Percentiles rank a stretch among this genome's conserved stretches.
phyloP scores from a whole-genome alignment of 371 early-diverging fungal species.

The Apophysomyces trapeziformis region DNA sequence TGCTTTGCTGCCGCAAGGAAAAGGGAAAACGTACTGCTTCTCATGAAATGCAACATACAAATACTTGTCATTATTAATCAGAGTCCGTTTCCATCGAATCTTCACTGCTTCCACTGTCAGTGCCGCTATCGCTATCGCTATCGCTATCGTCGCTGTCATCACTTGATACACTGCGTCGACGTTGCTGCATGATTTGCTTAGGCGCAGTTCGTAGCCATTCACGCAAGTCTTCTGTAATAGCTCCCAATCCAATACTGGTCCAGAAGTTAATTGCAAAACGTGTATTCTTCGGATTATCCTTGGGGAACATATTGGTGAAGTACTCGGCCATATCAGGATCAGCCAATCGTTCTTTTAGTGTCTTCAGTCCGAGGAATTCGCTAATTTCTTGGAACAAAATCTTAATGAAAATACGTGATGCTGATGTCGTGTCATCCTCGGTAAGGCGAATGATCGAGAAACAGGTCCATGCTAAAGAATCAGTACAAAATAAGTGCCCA shows the following conservation, averaged over 20 bases:
- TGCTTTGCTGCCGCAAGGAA: too few species aligned
- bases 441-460: conserved; percentile 81
- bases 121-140: conserved; percentile 25
- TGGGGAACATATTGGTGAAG: conserved; percentile 90
- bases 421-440: conserved; percentile 92
- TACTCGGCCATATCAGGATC: conserved; percentile 67
- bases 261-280: conserved; percentile 98
- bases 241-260: conserved; percentile 93
- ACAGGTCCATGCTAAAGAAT: conserved; percentile 87
- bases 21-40: too few species aligned
- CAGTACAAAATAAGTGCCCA: conserved; percentile 87
- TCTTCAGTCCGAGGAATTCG: conserved; percentile 83
- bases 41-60: too few species aligned
- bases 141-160: conserved; percentile 26
- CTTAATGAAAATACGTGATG: conserved; percentile 97
- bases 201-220: conserved; percentile 77
- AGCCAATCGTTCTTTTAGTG: conserved; percentile 77
- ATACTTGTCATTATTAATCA: too few species aligned
- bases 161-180: conserved; percentile 32
- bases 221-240: conserved; percentile 91
- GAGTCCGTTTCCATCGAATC: conserved; percentile 6
- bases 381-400: conserved; percentile 91
- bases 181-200: conserved; percentile 54
- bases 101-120: neutral
- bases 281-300: conserved; percentile 83